Evolutionary conservation across 345 rosid species (phyloP), one percentile per base, ranked within the genome.

Genomic region (Mallotus nudiflorus): DNA sequence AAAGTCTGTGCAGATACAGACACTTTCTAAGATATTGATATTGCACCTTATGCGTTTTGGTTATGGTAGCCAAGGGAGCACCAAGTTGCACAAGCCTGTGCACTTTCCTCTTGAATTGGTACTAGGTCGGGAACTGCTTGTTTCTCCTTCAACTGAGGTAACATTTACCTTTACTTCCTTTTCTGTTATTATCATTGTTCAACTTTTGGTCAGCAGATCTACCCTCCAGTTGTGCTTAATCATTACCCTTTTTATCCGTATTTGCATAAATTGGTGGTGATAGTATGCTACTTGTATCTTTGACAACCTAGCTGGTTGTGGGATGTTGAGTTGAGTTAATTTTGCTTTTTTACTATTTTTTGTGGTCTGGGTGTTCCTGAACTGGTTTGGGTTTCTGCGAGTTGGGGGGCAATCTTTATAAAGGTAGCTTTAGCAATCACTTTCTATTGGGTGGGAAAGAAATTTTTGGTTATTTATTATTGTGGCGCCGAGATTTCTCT

Each of bases 41-140:
- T 81, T 95, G 84, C 99, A 95, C 76, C 80, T 95, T 37, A 92
- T 82, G 96, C 97, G 99, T 14, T 95, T 95, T 80, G 81, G 90
- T 75, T 95, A 92, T 67, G 99, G 94, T 79, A 89, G 80, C 78
- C 91, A 85, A 77, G 98, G 99, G 73, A 92, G 98, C 81, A 82
- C 98, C 37, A 95, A 95, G 83, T 62, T 95, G 81, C 89, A 81
- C 68, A 95, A 95, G 75, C 86, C 90, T 19, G 90, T 95, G 71
- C 85, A 50, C 70, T 95, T 95, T 78, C 98, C 97, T 46, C 96
- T 90, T 19, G 96, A 90, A 52, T 77, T 95, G 78, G 71, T 84
- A 60, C 69, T 95, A 68, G 76, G 80, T 29, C 88, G 97, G 60
- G 89, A 85, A 35, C 80, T 92, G 72, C 92, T 95, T 50, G 86